Base-by-base conservation (phyloP, 768 basidiomycete genomes). In the Floccularia luteovirens region DNA sequence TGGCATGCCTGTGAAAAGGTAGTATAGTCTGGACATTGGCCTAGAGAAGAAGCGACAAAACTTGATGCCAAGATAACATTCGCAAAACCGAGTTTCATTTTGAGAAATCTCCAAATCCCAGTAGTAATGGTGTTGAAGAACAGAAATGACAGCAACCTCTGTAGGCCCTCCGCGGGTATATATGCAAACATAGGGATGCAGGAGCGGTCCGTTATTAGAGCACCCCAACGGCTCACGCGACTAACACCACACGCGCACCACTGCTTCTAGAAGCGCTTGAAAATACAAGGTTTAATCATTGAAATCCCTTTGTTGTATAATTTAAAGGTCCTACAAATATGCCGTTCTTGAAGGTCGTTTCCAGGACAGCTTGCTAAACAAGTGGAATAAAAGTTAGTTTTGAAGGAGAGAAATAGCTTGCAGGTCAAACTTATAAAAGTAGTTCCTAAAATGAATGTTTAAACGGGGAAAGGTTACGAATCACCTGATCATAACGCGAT, bases 21-120 rank as follows among this genome's bases (percentile, higher is more conserved):
- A 2, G 77, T 75, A 52, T 71, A 85, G 51, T 80, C 77, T 19
- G 77, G 79, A 49, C 82, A 85, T 54, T 66, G 64, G 16, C 64
- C 64, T 32, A 51, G 45, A 30, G 56, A 49, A 22, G 47, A 48
- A 1, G 54, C 41, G 17, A 57, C 47, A 27, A 65, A 25, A 8
- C 48, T 47, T 32, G 59, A 46, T 31, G 52, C 49, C 24, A 57
- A 38, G 36, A 37, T 8, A 10, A 19, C 19, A 8, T 10, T 20
- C 8, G 19, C 24, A 13, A 7, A 10, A 10, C 10, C 24, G 16
- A 37, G 22, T 23, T 37, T 20, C 36, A 37, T 28, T 28, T 28
- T 14, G 27, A 28, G 14, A 8, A 14, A 8, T 28, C 14, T 8
- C 27, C 27, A 8, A 8, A 8, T 28, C 10, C 10, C 27, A 28